Evolutionary conservation across 2,329 filamentous ascomycete species (phyloP).

Genomic region (Neofusicoccum umdonicola): DNA sequence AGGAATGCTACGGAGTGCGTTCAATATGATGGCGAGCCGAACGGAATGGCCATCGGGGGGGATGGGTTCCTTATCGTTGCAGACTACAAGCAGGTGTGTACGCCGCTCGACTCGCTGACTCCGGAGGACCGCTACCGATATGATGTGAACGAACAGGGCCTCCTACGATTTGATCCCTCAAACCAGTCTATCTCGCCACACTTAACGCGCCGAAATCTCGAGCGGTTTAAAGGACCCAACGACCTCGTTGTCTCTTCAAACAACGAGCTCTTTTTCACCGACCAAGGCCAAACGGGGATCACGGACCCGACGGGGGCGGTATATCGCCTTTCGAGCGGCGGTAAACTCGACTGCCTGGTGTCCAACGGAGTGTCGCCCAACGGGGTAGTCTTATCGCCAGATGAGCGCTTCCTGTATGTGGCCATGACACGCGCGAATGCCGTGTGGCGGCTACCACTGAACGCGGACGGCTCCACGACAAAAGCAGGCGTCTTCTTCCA

Average conservation of each 20-base stretch:
- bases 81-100: conserved; percentile 43
- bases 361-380: conserved; percentile 43
- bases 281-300: conserved; percentile 42
- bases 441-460: conserved; percentile 43
- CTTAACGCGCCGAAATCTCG: conserved; percentile 39
- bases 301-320: conserved; percentile 40
- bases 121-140: too few species aligned
- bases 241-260: conserved; percentile 41
- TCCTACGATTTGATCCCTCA: conserved; percentile 36
- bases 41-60: conserved; percentile 35
- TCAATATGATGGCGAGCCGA: conserved; percentile 43
- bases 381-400: conserved; percentile 36
- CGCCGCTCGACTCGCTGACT: too few species aligned
- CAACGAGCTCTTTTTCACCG: conserved; percentile 44
- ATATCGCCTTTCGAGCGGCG: conserved; percentile 36
- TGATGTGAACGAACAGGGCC: conserved; percentile 28
- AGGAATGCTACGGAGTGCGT: conserved; percentile 33
- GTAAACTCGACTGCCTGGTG: conserved; percentile 40
- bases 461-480: conserved; percentile 39
- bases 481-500: conserved; percentile 43
- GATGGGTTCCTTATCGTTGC: conserved; percentile 40
- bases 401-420: conserved; percentile 41
- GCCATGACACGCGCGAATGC: conserved; percentile 43
- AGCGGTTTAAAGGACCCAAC: conserved; percentile 46
- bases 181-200: conserved; percentile 29